Percentiles rank a stretch among this genome's conserved stretches.
phyloP scores from a whole-genome alignment of 1,284 basidiomycete genomes.

The Irpex rosettiformis region DNA sequence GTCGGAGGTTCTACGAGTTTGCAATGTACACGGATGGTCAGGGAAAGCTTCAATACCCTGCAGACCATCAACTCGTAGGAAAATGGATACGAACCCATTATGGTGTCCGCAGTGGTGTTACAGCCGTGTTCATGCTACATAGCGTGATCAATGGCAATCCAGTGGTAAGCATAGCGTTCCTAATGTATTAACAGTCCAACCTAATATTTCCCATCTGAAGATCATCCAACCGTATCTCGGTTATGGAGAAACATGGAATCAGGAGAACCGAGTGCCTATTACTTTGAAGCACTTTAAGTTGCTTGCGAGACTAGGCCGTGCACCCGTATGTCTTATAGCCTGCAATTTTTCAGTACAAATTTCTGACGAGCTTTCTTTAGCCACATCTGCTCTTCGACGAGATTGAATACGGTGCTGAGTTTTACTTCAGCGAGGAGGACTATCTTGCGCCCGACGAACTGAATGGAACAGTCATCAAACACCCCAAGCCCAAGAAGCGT shows the following conservation, averaged over 20 bases:
- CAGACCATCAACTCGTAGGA: conserved; percentile 57
- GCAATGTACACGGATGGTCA: conserved; percentile 37
- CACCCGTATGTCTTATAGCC: conserved; percentile 41
- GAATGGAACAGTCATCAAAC: conserved; percentile 21
- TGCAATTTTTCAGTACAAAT: not conserved
- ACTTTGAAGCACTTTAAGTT: conserved; percentile 72
- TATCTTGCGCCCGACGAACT: conserved; percentile 40
- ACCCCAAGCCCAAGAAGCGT: conserved; percentile 13
- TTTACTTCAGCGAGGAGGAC: conserved; percentile 64
- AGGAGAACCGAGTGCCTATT: conserved; percentile 49
- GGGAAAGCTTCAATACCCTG: conserved; percentile 50
- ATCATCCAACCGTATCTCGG: conserved; percentile 14
- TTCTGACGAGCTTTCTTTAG: conserved; percentile 26
- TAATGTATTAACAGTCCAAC: not conserved
- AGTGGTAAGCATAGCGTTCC: conserved; percentile 35
- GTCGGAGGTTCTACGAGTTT: conserved; percentile 50
- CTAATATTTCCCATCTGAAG: conserved; percentile 2
- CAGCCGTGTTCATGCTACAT: conserved; percentile 68
- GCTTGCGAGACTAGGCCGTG: conserved; percentile 58
- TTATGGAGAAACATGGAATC: not conserved
- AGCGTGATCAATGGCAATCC: conserved; percentile 62
- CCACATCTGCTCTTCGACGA: conserved; percentile 50
- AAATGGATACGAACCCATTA: conserved; percentile 55
- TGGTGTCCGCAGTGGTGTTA: conserved; percentile 49
- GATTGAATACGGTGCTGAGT: conserved; percentile 61